phyloP scores from a whole-genome alignment of 768 basidiomycete species.

The Strobilomyces confusus region DNA sequence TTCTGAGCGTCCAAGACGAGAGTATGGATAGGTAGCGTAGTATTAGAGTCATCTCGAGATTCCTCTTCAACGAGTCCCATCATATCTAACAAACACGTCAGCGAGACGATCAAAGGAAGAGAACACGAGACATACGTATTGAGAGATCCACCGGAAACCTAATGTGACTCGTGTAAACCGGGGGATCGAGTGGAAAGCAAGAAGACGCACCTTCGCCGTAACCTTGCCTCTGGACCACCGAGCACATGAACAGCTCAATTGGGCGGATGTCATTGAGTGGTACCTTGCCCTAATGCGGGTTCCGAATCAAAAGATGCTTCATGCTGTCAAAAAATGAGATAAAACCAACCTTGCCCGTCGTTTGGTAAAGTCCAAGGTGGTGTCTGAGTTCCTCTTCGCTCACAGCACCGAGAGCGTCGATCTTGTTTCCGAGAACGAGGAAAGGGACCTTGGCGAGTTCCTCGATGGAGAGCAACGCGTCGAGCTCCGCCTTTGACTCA shows the following conservation, averaged over 20 bases:
- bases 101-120: background rate
- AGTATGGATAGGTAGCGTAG: slow-evolving; percentile 23
- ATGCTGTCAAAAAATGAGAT: background rate
- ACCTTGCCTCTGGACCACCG: slow-evolving; percentile 97
- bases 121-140: slow-evolving; percentile 68
- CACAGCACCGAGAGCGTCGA: slow-evolving; percentile 96
- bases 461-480: slow-evolving; percentile 93
- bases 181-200: background rate
- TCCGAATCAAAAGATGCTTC: slow-evolving; percentile 4
- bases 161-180: slow-evolving; percentile 3
- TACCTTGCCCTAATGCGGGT: slow-evolving; percentile 76
- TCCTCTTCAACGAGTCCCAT: slow-evolving; percentile 5
- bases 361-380: slow-evolving; percentile 93
- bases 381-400: slow-evolving; percentile 97
- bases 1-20: slow-evolving; percentile 13
- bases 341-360: slow-evolving; percentile 88
- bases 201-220: slow-evolving; percentile 82
- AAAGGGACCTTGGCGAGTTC: slow-evolving; percentile 95
- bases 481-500: slow-evolving; percentile 96
- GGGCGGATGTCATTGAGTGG: slow-evolving; percentile 95
- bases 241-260: slow-evolving; percentile 99
- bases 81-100: slow-evolving; percentile 24
- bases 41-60: slow-evolving; percentile 9
- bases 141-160: slow-evolving; percentile 95
- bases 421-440: slow-evolving; percentile 98